Evolutionary conservation across 1,284 basidiomycete genomes (phyloP), one percentile per base, ranked within the genome.

Genomic region (Sutorius eximius): DNA sequence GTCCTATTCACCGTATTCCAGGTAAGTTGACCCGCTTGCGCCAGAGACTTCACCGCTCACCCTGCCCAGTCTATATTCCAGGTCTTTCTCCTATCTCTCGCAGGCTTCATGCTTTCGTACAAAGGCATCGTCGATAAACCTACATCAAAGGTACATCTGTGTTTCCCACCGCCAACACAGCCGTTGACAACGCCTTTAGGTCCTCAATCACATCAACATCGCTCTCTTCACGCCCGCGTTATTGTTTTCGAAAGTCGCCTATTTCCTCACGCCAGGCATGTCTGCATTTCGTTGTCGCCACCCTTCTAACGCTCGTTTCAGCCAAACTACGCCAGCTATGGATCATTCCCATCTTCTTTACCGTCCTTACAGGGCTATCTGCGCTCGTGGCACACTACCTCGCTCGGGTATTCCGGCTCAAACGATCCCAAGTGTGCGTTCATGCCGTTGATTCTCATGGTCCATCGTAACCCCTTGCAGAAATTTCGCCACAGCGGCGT

Each of bases 221-320:
- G 91, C 90, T 1, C 81, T 97, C 36, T 95, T 97, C 74, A 98
- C 95, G 0, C 95, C 95, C 0, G 89, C 91, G 0, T 82, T 98
- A 18, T 79, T 97, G 27, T 97, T 97, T 73, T 93, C 91, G 36
- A 98, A 97, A 77, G 94, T 96, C 22, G 89, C 93, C 0, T 91
- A 91, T 71, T 88, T 85, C 70, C 72, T 89, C 24, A 82, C 86
- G 0, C 87, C 87, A 68, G 82, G 87, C 81, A 62, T 30, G 78
- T 64, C 18, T 29, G 5, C 30, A 6, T 6, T 22, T 42, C 34
- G 16, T 1, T 34, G 3, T 5, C 32, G 1, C 10, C 18, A 7
- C 46, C 52, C 22, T 22, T 12, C 54, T 65, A n/a, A 54, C 48
- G 5, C 8, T 12, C 0, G 34, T 36, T 3, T 18, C 74, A 79